Conservation (phyloP, 2,329 filamentous ascomycete species). For the Trichoderma semiorbis region DNA sequence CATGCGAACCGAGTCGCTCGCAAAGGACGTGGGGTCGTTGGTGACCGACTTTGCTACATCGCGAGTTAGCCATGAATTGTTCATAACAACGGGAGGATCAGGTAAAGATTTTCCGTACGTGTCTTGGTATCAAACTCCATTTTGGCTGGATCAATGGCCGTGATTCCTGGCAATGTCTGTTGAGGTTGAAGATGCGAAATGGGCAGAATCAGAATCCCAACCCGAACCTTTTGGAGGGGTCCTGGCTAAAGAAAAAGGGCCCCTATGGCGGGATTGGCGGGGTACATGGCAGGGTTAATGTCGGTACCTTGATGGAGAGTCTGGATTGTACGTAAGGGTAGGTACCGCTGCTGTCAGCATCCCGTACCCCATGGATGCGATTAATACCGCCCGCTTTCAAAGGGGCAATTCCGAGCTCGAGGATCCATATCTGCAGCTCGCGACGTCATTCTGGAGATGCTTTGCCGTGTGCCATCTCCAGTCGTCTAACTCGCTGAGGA, state of each 20-base stretch:
- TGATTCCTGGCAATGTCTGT: background rate
- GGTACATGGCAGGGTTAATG: conserved; percentile 3
- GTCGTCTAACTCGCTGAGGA: background rate
- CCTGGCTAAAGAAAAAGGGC: background rate
- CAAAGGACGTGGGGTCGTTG: conserved; percentile 81
- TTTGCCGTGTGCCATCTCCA: background rate
- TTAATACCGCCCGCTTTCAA: background rate
- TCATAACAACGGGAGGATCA: background rate
- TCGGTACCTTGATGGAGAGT: background rate
- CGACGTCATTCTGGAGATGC: conserved; percentile 9
- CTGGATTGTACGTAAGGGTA: background rate
- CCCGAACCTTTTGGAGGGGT: conserved; percentile 3
- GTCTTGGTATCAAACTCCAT: conserved; percentile 77
- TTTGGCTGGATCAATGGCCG: conserved; percentile 14
- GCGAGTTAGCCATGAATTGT: conserved; percentile 8
- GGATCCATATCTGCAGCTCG: background rate
- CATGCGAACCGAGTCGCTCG: conserved; percentile 75
- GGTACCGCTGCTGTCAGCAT: background rate
- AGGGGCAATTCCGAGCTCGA: conserved; percentile 15
- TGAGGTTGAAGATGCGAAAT: background rate
- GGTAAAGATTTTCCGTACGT: conserved; percentile 44
- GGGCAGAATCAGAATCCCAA: background rate
- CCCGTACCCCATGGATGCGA: background rate
- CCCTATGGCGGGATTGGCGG: conserved; percentile 10
- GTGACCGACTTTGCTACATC: conserved; percentile 69